Conservation (phyloP, 2,329 filamentous ascomycete species). For the Colletotrichum graminicola region DNA sequence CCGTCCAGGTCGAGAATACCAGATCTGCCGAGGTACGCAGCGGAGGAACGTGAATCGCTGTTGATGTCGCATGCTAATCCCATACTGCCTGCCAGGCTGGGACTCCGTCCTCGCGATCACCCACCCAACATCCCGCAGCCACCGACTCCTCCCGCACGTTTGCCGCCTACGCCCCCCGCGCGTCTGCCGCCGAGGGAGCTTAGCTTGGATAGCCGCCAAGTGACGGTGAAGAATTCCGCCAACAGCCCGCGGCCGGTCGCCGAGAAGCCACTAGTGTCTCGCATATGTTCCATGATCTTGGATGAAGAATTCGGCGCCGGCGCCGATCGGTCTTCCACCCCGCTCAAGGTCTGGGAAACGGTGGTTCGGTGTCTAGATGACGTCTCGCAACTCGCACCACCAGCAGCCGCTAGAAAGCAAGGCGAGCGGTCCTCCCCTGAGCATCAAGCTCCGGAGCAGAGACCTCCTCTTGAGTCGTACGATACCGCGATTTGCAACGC, state of each 20-base stretch:
- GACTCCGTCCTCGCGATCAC: background rate
- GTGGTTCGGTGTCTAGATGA: slow-evolving; percentile 29
- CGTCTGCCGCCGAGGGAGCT: slow-evolving; percentile 1
- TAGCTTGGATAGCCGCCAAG: background rate
- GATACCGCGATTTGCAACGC: background rate
- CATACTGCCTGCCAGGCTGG: background rate
- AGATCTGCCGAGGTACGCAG: slow-evolving; percentile 20
- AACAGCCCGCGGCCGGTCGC: background rate
- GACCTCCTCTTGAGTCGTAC: too few species aligned
- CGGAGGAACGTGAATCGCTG: rapidly evolving
- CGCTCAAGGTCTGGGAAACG: slow-evolving; percentile 38
- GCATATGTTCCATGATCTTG: slow-evolving; percentile 35
- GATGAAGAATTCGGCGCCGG: slow-evolving; percentile 20
- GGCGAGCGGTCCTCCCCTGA: background rate
- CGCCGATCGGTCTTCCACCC: slow-evolving; percentile 25
- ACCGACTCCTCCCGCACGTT: slow-evolving; percentile 1
- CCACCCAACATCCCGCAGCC: background rate
- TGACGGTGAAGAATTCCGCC: background rate
- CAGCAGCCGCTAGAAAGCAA: background rate
- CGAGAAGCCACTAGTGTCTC: slow-evolving; percentile 18
- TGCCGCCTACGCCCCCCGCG: background rate
- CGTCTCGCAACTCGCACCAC: background rate
- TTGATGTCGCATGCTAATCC: slow-evolving; percentile 4
- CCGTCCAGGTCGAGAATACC: slow-evolving; percentile 26
- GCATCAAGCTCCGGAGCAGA: background rate